phyloP scores from a whole-genome alignment of 306 rosid species.

The Inga laurina region DNA sequence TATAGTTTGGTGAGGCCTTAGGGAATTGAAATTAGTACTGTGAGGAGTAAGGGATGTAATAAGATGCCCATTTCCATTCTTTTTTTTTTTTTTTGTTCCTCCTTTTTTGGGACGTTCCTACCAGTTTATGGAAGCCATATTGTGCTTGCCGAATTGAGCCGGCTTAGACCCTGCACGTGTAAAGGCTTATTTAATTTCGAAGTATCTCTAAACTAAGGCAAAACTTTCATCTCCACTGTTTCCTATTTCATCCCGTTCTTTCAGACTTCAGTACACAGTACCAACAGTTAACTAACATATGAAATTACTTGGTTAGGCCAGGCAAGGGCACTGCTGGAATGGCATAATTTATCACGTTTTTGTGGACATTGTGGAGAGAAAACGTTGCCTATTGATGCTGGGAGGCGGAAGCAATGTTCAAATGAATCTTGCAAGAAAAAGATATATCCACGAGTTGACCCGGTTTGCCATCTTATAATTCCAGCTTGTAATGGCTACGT shows the following conservation, averaged over 20 bases:
- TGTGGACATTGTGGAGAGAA: conserved; percentile 88
- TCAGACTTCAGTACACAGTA: conserved; percentile 9
- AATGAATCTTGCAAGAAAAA: conserved; percentile 70
- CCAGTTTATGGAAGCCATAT: not conserved
- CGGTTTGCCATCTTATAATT: conserved; percentile 48
- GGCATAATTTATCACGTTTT: conserved; percentile 69
- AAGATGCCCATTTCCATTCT: not conserved
- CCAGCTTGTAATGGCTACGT: not conserved
- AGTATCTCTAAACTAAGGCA: not conserved
- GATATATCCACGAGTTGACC: conserved; percentile 93
- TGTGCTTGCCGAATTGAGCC: not conserved
- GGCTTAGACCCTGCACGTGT: not conserved
- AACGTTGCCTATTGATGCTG: conserved; percentile 77
- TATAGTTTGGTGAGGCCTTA: not conserved
- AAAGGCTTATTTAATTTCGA: not conserved
- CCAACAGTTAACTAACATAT: conserved; percentile 27
- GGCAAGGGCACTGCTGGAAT: conserved; percentile 90
- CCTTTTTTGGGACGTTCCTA: not conserved
- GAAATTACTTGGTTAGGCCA: conserved; percentile 39
- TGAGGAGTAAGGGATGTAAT: not conserved
- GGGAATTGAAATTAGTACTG: not conserved
- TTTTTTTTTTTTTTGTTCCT: not conserved
- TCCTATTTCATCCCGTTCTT: not conserved
- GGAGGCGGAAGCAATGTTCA: conserved; percentile 81
- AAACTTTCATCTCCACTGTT: not conserved